Evolutionary conservation across 1,284 basidiomycete species (phyloP).

Genomic region (Ganoderma meredithae): DNA sequence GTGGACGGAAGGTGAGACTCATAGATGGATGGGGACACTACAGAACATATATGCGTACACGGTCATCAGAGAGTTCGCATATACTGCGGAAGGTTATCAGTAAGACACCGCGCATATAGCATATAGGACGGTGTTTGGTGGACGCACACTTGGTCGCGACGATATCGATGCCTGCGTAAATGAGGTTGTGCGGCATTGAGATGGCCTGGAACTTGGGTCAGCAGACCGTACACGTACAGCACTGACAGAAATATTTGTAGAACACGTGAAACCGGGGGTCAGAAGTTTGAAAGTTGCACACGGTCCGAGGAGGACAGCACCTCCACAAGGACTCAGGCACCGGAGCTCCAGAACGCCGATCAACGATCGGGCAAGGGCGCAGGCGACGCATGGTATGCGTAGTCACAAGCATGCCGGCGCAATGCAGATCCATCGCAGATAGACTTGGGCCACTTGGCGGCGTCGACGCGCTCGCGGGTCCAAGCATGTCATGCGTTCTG

Average conservation of each 20-base stretch:
- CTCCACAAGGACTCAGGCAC: background rate
- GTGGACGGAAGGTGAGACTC: background rate
- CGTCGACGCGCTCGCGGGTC: background rate
- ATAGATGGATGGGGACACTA: background rate
- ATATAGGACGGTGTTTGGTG: too few species aligned
- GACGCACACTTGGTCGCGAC: conserved; percentile 28
- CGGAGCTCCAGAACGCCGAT: background rate
- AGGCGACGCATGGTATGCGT: background rate
- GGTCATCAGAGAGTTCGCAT: conserved; percentile 29
- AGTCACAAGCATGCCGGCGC: background rate
- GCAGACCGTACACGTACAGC: background rate
- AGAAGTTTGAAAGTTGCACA: background rate
- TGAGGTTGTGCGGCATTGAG: conserved; percentile 27
- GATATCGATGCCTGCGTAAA: conserved; percentile 27
- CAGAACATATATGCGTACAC: conserved; percentile 29
- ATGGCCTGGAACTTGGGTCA: conserved; percentile 20
- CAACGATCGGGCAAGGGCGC: background rate
- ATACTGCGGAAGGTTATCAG: conserved; percentile 14
- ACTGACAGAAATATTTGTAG: background rate
- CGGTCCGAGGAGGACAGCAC: background rate
- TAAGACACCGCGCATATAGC: background rate
- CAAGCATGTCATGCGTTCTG: background rate
- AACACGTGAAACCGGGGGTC: background rate
- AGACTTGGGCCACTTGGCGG: background rate
- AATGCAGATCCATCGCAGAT: background rate